Conservation (phyloP, 2,329 filamentous ascomycete species). For the Plenodomus tracheiphilus region DNA sequence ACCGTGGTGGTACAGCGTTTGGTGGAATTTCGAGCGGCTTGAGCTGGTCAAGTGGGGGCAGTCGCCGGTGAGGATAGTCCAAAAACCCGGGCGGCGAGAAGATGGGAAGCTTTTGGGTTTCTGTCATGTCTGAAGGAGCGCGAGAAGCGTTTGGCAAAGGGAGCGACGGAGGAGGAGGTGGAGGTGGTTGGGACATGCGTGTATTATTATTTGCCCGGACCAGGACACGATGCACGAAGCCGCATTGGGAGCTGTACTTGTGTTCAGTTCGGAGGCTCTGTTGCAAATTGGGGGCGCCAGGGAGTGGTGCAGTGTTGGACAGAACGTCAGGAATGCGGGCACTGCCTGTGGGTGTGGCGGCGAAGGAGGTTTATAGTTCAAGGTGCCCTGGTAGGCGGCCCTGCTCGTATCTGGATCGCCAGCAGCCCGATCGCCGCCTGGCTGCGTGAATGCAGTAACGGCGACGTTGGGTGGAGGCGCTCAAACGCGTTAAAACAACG, state of each 20-base stretch:
- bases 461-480: constrained; percentile 42
- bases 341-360: constrained; percentile 45
- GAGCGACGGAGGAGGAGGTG: constrained; percentile 46
- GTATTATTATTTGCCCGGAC: constrained; percentile 47
- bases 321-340: constrained; percentile 45
- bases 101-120: constrained; percentile 49
- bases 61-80: constrained; percentile 44
- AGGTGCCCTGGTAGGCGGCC: constrained; percentile 33
- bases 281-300: constrained; percentile 40
- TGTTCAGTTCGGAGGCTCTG: constrained; percentile 41
- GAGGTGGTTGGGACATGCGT: constrained; percentile 50
- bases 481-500: constrained; percentile 37
- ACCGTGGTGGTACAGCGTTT: constrained; percentile 41
- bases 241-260: constrained; percentile 44
- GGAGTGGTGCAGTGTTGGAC: constrained; percentile 44
- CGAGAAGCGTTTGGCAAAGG: constrained; percentile 44
- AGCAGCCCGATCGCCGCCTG: constrained; percentile 42
- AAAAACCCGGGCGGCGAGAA: constrained; percentile 48
- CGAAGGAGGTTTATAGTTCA: constrained; percentile 44
- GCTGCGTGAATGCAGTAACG: constrained; percentile 40
- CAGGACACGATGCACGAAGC: constrained; percentile 47
- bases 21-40: constrained; percentile 46
- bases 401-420: constrained; percentile 46
- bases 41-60: constrained; percentile 47
- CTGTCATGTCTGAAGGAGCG: constrained; percentile 48